Percentiles rank a stretch among this genome's conserved stretches.
phyloP scores from a whole-genome alignment of 805 yeast genomes.

The Cyberlindnera euphorbiae region DNA sequence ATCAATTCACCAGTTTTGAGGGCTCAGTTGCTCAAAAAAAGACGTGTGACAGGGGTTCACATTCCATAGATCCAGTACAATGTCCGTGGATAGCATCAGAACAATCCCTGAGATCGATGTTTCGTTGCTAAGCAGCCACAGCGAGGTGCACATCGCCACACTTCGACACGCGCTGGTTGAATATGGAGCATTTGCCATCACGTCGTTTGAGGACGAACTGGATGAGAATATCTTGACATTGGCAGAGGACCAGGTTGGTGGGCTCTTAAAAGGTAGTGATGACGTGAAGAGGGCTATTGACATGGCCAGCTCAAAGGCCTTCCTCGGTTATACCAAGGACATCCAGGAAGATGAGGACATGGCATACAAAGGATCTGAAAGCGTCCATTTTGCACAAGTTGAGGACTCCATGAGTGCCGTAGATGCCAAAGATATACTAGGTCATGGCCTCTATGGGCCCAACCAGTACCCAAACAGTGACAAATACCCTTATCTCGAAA shows the following conservation, averaged over 20 bases:
- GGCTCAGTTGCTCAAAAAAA: no score
- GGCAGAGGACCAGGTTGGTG: conserved; percentile 26
- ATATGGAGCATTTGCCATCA: conserved; percentile 38
- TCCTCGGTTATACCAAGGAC: conserved; percentile 41
- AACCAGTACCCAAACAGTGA: conserved; percentile 38
- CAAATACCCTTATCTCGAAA: conserved; percentile 32
- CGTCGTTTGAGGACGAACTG: conserved; percentile 40
- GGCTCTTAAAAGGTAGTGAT: conserved; percentile 33
- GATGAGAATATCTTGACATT: conserved; percentile 27
- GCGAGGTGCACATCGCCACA: conserved; percentile 9
- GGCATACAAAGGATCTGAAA: conserved; percentile 28
- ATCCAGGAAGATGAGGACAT: conserved; percentile 36
- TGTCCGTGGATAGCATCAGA: not conserved
- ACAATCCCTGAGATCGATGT: conserved; percentile 20
- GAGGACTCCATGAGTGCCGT: no score
- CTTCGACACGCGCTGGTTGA: conserved; percentile 48
- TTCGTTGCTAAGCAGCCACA: conserved; percentile 3
- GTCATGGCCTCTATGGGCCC: conserved; percentile 40
- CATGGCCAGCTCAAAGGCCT: conserved; percentile 38
- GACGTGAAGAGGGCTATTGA: conserved; percentile 33
- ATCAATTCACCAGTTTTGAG: no score
- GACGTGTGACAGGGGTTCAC: no score
- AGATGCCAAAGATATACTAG: conserved; percentile 24
- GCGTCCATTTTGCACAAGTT: conserved; percentile 45
- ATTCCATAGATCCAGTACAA: no score